Percentiles rank a stretch among this genome's conserved stretches.
Conservation (phyloP, 176 grass and related monocot species). For the Cenchrus purpureus region DNA sequence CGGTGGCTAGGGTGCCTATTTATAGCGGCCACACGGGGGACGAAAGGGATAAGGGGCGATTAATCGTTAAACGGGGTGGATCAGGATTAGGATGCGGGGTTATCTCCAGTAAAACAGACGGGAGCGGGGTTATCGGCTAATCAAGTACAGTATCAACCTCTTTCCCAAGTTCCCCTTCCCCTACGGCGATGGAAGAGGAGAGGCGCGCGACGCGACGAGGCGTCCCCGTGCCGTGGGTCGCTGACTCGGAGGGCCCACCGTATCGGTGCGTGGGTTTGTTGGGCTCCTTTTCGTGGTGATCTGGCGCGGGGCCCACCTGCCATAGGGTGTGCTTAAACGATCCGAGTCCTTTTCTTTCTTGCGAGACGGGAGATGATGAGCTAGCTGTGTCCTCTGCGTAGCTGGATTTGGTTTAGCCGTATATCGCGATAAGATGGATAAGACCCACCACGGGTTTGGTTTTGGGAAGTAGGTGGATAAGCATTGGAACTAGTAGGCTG, state of each 20-base stretch:
- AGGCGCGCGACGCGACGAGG: not conserved
- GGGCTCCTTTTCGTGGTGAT: not conserved
- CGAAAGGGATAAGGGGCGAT: not conserved
- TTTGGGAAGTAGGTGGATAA: not conserved
- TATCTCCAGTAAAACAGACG: not conserved
- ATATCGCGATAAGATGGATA: not conserved
- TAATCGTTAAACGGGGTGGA: not conserved
- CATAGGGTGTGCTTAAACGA: not conserved
- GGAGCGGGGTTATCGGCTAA: not conserved
- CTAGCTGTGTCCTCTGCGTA: not conserved
- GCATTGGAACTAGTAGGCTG: not conserved
- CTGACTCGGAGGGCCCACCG: constrained; percentile 5
- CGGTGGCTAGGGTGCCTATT: not conserved
- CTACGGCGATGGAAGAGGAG: not conserved
- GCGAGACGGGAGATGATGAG: not conserved
- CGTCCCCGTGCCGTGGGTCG: not conserved
- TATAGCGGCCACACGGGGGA: constrained; percentile 10
- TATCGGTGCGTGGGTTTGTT: not conserved
- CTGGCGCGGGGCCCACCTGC: not conserved
- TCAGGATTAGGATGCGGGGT: not conserved
- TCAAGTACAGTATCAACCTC: not conserved
- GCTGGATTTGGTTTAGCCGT: not conserved
- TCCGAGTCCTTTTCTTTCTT: not conserved
- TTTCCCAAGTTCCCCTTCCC: not conserved
- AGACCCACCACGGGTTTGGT: not conserved